Evolutionary conservation across 202 grass and related monocot species (phyloP).

Genomic region (Sporobolus alterniflorus): DNA sequence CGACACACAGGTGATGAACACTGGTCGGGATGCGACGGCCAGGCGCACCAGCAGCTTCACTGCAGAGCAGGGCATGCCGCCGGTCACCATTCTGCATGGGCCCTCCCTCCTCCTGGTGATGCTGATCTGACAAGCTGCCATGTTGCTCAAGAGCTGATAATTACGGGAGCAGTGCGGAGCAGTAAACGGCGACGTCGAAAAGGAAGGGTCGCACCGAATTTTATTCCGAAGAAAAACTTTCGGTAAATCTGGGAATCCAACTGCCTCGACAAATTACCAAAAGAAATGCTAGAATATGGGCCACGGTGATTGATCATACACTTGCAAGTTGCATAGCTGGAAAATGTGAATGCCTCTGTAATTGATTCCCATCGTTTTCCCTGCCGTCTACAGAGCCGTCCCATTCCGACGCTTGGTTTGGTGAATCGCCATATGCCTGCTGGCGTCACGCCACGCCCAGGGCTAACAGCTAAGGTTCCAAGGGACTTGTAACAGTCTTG

Average conservation of each 20-base stretch:
- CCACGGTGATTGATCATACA: no score
- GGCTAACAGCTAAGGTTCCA: neutral
- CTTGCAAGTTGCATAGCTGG: neutral
- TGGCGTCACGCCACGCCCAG: no score
- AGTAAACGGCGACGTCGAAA: no score
- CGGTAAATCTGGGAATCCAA: neutral
- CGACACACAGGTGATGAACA: neutral
- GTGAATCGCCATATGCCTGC: no score
- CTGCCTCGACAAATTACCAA: neutral
- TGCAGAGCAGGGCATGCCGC: neutral
- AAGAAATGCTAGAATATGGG: neutral
- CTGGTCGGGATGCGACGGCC: neutral
- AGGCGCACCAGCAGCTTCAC: neutral
- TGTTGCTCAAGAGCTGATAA: neutral
- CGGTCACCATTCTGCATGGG: neutral
- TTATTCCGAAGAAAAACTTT: neutral
- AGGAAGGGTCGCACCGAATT: no score
- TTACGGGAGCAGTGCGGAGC: neutral
- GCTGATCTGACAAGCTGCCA: neutral
- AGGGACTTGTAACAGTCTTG: neutral
- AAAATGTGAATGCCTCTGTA: neutral
- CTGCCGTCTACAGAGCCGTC: neutral
- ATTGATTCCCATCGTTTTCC: neutral
- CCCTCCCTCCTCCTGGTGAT: no score
- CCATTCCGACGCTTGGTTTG: neutral